Evolutionary conservation across 768 basidiomycete species (phyloP).

Genomic region (Myochromella boudieri): DNA sequence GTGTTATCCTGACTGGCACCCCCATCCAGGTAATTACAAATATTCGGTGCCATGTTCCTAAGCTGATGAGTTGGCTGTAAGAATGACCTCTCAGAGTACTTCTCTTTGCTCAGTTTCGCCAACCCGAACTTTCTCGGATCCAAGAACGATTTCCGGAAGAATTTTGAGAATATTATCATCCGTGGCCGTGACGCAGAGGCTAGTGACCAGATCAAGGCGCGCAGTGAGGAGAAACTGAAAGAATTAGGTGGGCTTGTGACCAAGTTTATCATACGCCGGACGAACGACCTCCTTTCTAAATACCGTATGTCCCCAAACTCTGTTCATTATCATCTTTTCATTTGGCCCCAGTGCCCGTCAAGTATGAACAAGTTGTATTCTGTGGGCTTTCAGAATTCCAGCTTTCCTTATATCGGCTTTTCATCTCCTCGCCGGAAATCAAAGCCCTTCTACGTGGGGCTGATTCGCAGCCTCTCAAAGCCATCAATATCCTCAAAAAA

Average conservation of each 20-base stretch:
- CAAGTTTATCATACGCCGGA: conserved; percentile 92
- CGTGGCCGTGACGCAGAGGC: conserved; percentile 89
- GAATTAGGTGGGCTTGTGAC: conserved; percentile 86
- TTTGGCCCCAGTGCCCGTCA: conserved; percentile 79
- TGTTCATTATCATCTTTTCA: conserved; percentile 1
- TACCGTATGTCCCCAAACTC: conserved; percentile 61
- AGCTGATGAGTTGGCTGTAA: conserved; percentile 27
- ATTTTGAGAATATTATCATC: conserved; percentile 90
- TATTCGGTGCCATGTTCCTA: conserved; percentile 1
- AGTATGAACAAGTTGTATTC: conserved; percentile 98
- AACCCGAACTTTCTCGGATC: conserved; percentile 89
- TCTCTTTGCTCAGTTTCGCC: conserved; percentile 89
- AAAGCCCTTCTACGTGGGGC: conserved; percentile 84
- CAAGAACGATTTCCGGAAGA: conserved; percentile 90
- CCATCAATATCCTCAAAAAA: conserved; percentile 93
- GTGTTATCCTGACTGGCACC: conserved; percentile 92
- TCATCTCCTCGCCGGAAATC: conserved; percentile 92
- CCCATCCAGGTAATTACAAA: conserved; percentile 72
- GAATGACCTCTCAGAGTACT: conserved; percentile 95
- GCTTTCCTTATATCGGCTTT: conserved; percentile 79
- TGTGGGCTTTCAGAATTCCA: conserved; percentile 86
- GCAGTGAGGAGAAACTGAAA: conserved; percentile 87
- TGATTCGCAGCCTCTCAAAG: conserved; percentile 93
- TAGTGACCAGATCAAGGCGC: conserved; percentile 71
- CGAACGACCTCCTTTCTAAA: conserved; percentile 93